These are phyloP conservation scores for Staphylotrichum tortipilum DNA, from an alignment of 495 filamentous ascomycete species.

Conservation along the genomic window DNA sequence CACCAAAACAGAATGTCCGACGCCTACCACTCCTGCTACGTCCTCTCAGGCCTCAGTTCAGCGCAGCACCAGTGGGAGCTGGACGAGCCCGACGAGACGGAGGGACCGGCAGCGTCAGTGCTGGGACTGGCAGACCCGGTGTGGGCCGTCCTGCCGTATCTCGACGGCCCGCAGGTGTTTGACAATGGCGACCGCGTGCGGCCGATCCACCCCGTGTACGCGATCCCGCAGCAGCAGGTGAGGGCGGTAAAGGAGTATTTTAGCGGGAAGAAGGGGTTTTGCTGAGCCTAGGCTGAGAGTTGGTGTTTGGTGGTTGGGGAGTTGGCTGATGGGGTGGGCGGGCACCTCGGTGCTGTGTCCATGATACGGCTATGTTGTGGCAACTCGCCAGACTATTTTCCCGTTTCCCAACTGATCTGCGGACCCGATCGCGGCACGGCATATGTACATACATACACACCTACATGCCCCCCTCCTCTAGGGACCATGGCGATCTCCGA, in stretches of 20 bases:
- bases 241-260: slow-evolving; percentile 58
- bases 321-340: too few relatives aligned
- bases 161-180: slow-evolving; percentile 42
- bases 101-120: neutral
- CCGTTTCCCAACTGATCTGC: too few relatives aligned
- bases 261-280: slow-evolving; percentile 46
- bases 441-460: too few relatives aligned
- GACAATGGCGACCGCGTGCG: slow-evolving; percentile 44
- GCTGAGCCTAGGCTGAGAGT: too few relatives aligned
- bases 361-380: too few relatives aligned
- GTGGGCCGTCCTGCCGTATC: slow-evolving; percentile 51
- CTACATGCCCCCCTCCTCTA: too few relatives aligned
- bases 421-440: too few relatives aligned
- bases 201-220: slow-evolving; percentile 73
- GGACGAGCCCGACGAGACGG: neutral
- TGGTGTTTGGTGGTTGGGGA: neutral
- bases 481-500: too few relatives aligned
- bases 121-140: too few relatives aligned
- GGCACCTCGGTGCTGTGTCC: too few relatives aligned
- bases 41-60: slow-evolving; percentile 74
- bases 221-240: slow-evolving; percentile 64
- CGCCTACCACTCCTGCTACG: slow-evolving; percentile 87
- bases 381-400: too few relatives aligned
- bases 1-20: slow-evolving; percentile 53
- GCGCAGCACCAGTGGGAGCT: slow-evolving; percentile 70